phyloP scores from a whole-genome alignment of 371 early-diverging fungal genomes.

The Neoconidiobolus thromboides region DNA sequence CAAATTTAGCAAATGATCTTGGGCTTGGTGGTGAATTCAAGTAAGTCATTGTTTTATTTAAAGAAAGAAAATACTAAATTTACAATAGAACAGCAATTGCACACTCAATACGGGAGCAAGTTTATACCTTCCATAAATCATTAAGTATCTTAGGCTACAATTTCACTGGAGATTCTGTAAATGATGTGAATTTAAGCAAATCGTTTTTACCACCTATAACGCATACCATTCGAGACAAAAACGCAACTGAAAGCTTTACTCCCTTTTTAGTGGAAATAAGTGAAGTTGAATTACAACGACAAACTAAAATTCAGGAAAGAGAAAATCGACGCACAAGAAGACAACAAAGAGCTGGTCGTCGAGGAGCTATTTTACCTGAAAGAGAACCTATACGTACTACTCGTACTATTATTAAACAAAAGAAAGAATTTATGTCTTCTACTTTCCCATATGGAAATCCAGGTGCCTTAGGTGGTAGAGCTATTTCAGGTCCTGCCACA shows the following conservation, averaged over 20 bases:
- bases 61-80: neutral
- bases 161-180: conserved; percentile 32
- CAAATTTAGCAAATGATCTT: conserved; percentile 36
- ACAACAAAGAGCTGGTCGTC: conserved; percentile 59
- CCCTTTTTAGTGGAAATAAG: conserved; percentile 44
- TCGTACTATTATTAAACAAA: conserved; percentile 13
- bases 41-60: conserved; percentile 16
- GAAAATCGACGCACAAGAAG: conserved; percentile 39
- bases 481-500: neutral
- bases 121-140: conserved; percentile 61
- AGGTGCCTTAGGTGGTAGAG: neutral
- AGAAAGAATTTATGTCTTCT: too few species aligned
- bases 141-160: conserved; percentile 61
- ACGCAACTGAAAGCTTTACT: conserved; percentile 30
- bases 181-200: conserved; percentile 53
- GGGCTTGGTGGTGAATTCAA: conserved; percentile 58
- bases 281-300: conserved; percentile 50
- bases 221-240: conserved; percentile 22
- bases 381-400: conserved; percentile 35
- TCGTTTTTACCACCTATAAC: conserved; percentile 46
- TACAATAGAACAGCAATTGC: conserved; percentile 60
- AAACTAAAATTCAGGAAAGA: conserved; percentile 63
- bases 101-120: conserved; percentile 86
- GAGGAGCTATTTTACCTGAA: conserved; percentile 44
- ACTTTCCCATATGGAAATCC: neutral